These are phyloP conservation scores for Ophiostoma triangulosporum DNA, from an alignment of 2,329 filamentous ascomycete species.

Conservation along the genomic window DNA sequence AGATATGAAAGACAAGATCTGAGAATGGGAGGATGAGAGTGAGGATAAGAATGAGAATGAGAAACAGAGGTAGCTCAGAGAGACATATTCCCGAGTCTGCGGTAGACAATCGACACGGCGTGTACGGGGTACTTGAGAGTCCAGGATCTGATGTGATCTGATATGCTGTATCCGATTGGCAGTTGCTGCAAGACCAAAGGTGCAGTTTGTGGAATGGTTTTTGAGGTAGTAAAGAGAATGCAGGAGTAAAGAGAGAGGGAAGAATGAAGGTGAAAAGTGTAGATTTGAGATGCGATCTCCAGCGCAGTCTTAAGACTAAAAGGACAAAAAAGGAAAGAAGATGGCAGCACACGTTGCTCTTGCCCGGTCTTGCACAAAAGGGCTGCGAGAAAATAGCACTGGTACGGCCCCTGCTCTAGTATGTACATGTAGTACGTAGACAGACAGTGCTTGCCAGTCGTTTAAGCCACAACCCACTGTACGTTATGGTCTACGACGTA, in stretches of 20 bases:
- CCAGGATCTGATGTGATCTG: not conserved
- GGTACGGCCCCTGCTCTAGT: no score
- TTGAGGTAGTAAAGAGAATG: not conserved
- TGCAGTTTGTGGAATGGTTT: not conserved
- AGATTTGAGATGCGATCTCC: not conserved
- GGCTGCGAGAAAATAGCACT: not conserved
- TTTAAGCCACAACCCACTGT: not conserved
- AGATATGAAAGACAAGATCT: no score
- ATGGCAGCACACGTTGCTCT: not conserved
- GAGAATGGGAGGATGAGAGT: no score
- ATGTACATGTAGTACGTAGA: not conserved
- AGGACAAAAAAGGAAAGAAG: not conserved
- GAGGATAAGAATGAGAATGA: no score
- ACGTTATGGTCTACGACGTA: no score
- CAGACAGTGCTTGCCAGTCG: not conserved
- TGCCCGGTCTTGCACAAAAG: not conserved
- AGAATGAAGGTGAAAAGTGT: not conserved
- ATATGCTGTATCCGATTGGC: not conserved
- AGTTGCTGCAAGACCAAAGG: not conserved
- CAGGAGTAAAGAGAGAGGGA: not conserved
- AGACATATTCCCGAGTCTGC: not conserved
- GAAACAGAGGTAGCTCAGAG: not conserved
- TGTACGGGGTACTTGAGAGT: not conserved
- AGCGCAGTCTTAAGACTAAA: not conserved
- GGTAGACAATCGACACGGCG: not conserved